Base-by-base conservation (phyloP, 176 grass and related monocot genomes). In the Cymbopogon citratus region DNA sequence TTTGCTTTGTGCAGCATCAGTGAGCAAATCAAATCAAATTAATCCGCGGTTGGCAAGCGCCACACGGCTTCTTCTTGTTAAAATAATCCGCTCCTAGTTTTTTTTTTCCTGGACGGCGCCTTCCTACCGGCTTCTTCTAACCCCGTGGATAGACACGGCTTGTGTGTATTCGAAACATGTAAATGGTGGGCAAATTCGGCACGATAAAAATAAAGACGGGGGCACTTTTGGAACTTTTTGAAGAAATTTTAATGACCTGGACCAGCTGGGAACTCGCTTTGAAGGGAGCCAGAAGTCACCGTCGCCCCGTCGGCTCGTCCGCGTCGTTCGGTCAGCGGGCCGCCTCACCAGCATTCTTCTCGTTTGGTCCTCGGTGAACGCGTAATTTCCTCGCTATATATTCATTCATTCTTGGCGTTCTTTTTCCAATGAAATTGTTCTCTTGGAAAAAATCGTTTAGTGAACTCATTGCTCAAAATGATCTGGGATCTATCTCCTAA, bases 161-260 rank as follows among this genome's bases (percentile, higher is more conserved):
- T 33, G 63, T 41, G 71, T 46, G 78, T 71, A 59, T 73, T 81
- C 1, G 3, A 81, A 81, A 85, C 87, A 76, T 85, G 82, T 77
- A 77, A 72, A 45, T 34, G 6, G 26, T 81, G 82, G 77, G 87
- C 46, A 81, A 85, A 81, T 76, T 85, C 19, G 77, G 8, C 28
- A 62, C 29, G 52, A 27, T 27, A 27, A 2, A 63, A 6, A 63
- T 4, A n/a, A 11, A 33, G 36, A 44, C 0, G 12, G 0, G 44
- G 2, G 61, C 38, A 21, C 60, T 19, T 75, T 63, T 40, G 54
- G 54, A 3, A 52, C 46, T 49, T 49, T 18, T 52, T 11, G 68
- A 18, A 48, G 6, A 16, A 46, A 31, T 24, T 74, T 74, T 67
- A 13, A 31, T 69, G 81, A 18, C 8, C 76, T 35, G 33, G 62